Evolutionary conservation across 176 grass and related monocot species (phyloP), one percentile per base, ranked within the genome.

Genomic region (Cymbopogon citratus): DNA sequence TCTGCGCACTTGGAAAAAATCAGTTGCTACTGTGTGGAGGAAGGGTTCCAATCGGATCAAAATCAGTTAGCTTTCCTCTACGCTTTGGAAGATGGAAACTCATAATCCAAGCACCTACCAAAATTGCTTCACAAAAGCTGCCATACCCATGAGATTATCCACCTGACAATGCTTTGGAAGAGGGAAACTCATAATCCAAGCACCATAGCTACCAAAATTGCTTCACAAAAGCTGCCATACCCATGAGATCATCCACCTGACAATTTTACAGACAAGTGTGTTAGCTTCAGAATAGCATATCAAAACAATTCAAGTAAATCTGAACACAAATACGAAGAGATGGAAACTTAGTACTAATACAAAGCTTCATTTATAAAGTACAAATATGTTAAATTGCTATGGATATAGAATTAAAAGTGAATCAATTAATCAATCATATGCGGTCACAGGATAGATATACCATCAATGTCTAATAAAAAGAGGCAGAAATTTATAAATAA

Each of bases 221-320:
- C 40, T 41, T 31, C 63, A 84, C 23, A 44, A 44, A 48, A 85
- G 71, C 5, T 35, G 35, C 31, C n/a, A 21, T 26, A 70, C 28
- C 69, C 77, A 73, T 27, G 33, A 63, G 0, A 63, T 29, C 1
- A 63, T 12, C 81, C 63, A 54, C 71, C 82, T 85, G 43, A 13
- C 14, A 80, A 63, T 80, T 79, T 78, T 21, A 85, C 19, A 9
- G 16, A 24, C 13, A 80, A 52, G 38, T 63, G 54, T 46, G 73
- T 80, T 80, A 81, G 82, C 72, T 81, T 77, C 43, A 35, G 18
- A 31, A 75, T 11, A 89, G 68, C 73, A 62, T 16, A 59, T 25
- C 25, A 86, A 67, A 80, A 76, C 27, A 49, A 26, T 21, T 74
- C 23, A 12, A 83, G 11, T 27, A 69, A 70, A 69, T 70, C n/a